phyloP scores from a whole-genome alignment of 257 asterid species.

The Solanum phureja region DNA sequence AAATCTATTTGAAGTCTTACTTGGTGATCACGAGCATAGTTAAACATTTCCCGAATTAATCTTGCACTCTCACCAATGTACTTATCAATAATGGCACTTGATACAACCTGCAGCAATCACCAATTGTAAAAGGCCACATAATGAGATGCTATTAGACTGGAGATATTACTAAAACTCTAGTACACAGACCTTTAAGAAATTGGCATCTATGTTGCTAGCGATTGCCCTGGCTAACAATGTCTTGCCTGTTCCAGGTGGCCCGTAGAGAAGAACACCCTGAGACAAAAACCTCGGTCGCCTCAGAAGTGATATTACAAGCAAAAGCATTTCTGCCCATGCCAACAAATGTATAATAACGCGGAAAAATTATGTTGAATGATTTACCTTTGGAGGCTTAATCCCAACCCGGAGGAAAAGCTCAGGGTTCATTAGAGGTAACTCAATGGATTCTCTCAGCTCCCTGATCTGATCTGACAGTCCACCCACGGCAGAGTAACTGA shows the following conservation, averaged over 20 bases:
- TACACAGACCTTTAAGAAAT: conserved; percentile 65
- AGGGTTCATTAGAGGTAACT: conserved; percentile 90
- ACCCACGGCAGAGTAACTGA: conserved; percentile 97
- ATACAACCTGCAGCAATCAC: conserved; percentile 57
- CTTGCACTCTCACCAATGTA: conserved; percentile 96
- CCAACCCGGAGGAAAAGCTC: conserved; percentile 95
- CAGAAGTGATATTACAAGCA: background rate
- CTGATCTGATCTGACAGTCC: conserved; percentile 91
- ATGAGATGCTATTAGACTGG: background rate
- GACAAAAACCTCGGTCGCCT: background rate
- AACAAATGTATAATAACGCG: background rate
- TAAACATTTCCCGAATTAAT: conserved; percentile 83
- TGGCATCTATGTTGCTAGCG: conserved; percentile 96
- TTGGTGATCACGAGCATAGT: conserved; percentile 97
- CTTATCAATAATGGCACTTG: conserved; percentile 92
- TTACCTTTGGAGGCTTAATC: conserved; percentile 91
- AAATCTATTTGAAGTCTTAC: conserved; percentile 21
- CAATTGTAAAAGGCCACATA: background rate
- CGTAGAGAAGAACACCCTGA: conserved; percentile 95
- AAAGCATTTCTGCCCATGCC: background rate
- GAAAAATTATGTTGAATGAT: background rate
- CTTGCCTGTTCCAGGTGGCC: conserved; percentile 99
- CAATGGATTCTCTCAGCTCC: conserved; percentile 90
- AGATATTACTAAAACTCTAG: background rate
- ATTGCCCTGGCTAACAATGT: conserved; percentile 95